Base-by-base conservation (phyloP, 192 early-diverging fungal genomes). In the Backusella luteola region DNA sequence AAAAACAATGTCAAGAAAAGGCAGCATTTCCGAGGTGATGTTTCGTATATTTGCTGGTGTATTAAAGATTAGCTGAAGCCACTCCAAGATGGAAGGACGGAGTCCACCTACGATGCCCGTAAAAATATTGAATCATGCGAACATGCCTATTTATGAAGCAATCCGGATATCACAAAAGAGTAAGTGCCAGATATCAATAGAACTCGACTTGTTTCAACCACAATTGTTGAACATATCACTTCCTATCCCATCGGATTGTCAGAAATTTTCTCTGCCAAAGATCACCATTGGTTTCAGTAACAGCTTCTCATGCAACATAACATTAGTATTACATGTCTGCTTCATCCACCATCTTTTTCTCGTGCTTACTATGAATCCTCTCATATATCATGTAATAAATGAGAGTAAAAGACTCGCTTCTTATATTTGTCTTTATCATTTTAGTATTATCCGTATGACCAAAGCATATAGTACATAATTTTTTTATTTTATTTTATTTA, bases 121-220 rank as follows among this genome's bases (percentile, higher is more conserved):
- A 75, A 81, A 15, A 74, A 74, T 67, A 77, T 84, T 19, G 88
- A 90, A 44, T 74, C 70, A 44, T 84, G 7, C 77, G 89, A 52
- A 72, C 78, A 0, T 88, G 87, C 69, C 69, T 84, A 6, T 88
- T 88, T 74, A 67, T 90, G 46, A 86, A 84, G 44, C 81, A 88
- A 77, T 83, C 84, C 76, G 89, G 89, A 4, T 90, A 87, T 59
- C 75, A 75, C 39, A 87, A 90, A 69, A 79, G 81, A 34, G 86
- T 87, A 11, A 84, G 82, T 74, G 81, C 74, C 87, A 90, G 56
- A 86, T 82, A 3, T 78, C 86, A 26, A 73, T 88, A 4, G 89
- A 90, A 56, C 79, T 90, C 44, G 67, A 80, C 8, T 79, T 90
- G 56, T 88, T 84, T 66, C 59, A 76, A 21, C 72, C 80, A 9